Conservation (phyloP, 1,284 basidiomycete genomes). For the Cutaneotrichosporon arboriforme region DNA sequence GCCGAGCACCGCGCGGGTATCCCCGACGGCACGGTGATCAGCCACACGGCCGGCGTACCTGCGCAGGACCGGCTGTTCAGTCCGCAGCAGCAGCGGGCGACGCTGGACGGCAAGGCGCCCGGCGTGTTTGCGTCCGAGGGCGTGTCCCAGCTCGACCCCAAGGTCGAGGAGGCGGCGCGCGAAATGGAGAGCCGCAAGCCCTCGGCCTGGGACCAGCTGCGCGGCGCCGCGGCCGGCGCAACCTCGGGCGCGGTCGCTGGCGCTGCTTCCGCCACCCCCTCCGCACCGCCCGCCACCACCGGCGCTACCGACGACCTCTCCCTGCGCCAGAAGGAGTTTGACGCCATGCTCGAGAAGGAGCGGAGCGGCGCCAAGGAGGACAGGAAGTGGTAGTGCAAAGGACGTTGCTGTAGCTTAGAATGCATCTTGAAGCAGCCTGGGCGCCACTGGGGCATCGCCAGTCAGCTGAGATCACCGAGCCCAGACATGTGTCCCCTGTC, state of each 20-base stretch:
- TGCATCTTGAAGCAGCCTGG: no score
- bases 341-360: slow-evolving; percentile 34
- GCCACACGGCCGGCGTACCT: slow-evolving; percentile 8
- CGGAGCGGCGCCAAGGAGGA: slow-evolving; percentile 22
- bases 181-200: no score
- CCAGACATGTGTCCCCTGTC: no score
- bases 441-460: no score
- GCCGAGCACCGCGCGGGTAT: slow-evolving; percentile 14
- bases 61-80: slow-evolving; percentile 1
- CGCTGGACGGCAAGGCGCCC: not conserved
- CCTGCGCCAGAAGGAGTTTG: slow-evolving; percentile 32
- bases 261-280: no score
- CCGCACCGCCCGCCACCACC: no score
- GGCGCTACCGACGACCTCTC: slow-evolving; percentile 9
- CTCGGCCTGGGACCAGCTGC: no score
- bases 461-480: no score
- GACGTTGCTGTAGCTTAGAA: no score
- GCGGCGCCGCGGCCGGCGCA: no score
- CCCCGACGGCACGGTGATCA: slow-evolving; percentile 10
- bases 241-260: no score
- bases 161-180: no score
- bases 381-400: slow-evolving; percentile 9
- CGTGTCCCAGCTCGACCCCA: not conserved
- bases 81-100: not conserved
- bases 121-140: not conserved